Conservation (phyloP, 108 stramenopile species). For the Pseudonitzschia multistriata region DNA sequence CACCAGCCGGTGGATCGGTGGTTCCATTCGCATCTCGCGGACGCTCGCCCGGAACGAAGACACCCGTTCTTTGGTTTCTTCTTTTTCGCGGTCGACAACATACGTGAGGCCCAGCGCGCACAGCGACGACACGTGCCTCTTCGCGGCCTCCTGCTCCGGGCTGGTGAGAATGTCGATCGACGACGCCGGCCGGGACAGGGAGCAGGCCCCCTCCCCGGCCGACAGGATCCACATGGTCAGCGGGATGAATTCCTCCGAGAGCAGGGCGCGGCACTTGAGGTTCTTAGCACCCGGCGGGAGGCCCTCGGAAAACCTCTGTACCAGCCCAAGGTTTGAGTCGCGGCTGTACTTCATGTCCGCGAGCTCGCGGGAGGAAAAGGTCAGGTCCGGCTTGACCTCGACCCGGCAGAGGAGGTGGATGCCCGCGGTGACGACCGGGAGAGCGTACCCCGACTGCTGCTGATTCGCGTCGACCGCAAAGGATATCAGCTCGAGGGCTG, state of each 20-base stretch:
- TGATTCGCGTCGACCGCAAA: slow-evolving; percentile 46
- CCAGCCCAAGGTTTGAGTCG: slow-evolving; percentile 59
- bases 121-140: slow-evolving; percentile 56
- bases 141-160: slow-evolving; percentile 56
- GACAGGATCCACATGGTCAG: slow-evolving; percentile 70
- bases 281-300: slow-evolving; percentile 41
- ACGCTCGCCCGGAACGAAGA: not conserved
- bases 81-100: slow-evolving; percentile 37
- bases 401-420: slow-evolving; percentile 80
- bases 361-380: slow-evolving; percentile 57
- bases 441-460: slow-evolving; percentile 29
- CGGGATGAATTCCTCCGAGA: slow-evolving; percentile 60
- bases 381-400: slow-evolving; percentile 65
- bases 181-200: slow-evolving; percentile 64
- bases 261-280: slow-evolving; percentile 1
- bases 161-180: slow-evolving; percentile 63
- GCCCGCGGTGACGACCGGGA: slow-evolving; percentile 67
- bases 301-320: slow-evolving; percentile 69
- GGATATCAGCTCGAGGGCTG: slow-evolving; percentile 67
- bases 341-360: slow-evolving; percentile 53
- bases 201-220: slow-evolving; percentile 47
- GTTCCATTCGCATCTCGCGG: slow-evolving; percentile 61
- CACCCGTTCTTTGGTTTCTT: not conserved
- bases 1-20: slow-evolving; percentile 66
- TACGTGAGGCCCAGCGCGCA: slow-evolving; percentile 75